Evolutionary conservation across 2,329 filamentous ascomycete species (phyloP), one percentile per base, ranked within the genome.

Genomic region (Aspergillus sp.): DNA sequence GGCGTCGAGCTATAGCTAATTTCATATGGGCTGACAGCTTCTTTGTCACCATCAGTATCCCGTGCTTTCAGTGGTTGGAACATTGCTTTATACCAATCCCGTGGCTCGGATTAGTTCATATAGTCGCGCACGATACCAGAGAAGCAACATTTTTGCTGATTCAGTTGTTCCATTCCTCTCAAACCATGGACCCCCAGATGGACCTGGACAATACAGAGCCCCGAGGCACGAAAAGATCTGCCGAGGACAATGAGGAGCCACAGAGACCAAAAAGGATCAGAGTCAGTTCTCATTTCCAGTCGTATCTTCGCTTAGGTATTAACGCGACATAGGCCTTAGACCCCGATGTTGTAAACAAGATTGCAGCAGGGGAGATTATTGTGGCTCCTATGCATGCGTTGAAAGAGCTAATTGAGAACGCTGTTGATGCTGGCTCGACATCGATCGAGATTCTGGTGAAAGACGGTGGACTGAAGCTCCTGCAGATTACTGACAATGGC

Each of bases 401-500:
- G 59, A 99, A 99, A 77, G 95, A 99, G 75, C 81, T 99, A 53
- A 92, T 99, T 11, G 95, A 99, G 75, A 99, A 99, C 70, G 90
- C 95, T 3, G 92, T 99, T 15, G 96, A 99, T 78, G 95, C 96
- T n/a, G 94, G 95, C 5, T 91, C 95, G 3, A 98, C 95, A 0
- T 87, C 89, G 2, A 80, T 99, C 49, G 95, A 99, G 72, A 89
- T 99, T 17, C 75, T 97, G 3, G 90, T 96, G 69, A 98, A 96
- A 76, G 95, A 99, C 50, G 95, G 95, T 8, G 95, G 96, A 0
- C 82, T 99, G 63, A 99, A 98, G 76, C 81, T 98, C 42, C 83
- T 99, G 15, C 96, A 99, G 72, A 97, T 99, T 68, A 96, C 93
- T 2, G 95, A 99, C 75, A 99, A 99, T 76, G 95, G 95, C 15